Evolutionary conservation across 768 basidiomycete genomes (phyloP).

Genomic region (Polyporus arcularius): DNA sequence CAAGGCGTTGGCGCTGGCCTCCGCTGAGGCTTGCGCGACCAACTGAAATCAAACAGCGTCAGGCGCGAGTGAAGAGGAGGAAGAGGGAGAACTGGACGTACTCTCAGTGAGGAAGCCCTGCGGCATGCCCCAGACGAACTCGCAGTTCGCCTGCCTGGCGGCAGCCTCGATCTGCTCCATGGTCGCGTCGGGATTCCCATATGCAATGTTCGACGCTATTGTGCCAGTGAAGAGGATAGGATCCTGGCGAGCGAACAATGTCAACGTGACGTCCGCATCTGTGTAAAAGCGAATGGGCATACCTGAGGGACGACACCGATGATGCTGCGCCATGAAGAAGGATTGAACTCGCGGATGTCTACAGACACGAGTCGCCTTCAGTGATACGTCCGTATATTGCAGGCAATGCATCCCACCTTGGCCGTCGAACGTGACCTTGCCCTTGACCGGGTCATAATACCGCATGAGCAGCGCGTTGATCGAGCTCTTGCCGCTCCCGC

Average conservation of each 20-base stretch:
- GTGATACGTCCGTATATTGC: background rate
- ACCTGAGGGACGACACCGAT: slow-evolving; percentile 95
- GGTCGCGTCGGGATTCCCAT: slow-evolving; percentile 74
- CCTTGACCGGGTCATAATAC: slow-evolving; percentile 87
- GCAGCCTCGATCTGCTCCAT: slow-evolving; percentile 85
- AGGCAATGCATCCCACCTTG: slow-evolving; percentile 52
- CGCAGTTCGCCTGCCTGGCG: slow-evolving; percentile 90
- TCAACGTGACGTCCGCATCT: background rate
- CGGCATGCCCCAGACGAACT: slow-evolving; percentile 94
- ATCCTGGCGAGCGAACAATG: slow-evolving; percentile 43
- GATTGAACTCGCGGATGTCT: slow-evolving; percentile 88
- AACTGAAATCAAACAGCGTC: slow-evolving; percentile 41
- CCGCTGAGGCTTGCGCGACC: slow-evolving; percentile 72
- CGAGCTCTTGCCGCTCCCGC: slow-evolving; percentile 93
- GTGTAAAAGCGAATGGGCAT: background rate
- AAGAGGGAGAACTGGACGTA: slow-evolving; percentile 37
- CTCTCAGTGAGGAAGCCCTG: slow-evolving; percentile 93
- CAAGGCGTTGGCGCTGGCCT: slow-evolving; percentile 79
- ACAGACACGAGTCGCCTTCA: slow-evolving; percentile 5
- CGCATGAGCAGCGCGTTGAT: slow-evolving; percentile 83
- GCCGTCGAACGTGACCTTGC: slow-evolving; percentile 82
- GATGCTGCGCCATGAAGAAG: slow-evolving; percentile 82
- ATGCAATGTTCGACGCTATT: slow-evolving; percentile 93
- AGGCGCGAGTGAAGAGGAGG: background rate
- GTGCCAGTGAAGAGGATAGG: slow-evolving; percentile 91